Evolutionary conservation across 352 stramenopile genomes (phyloP).

Genomic region (Globisporangium mamillatum): DNA sequence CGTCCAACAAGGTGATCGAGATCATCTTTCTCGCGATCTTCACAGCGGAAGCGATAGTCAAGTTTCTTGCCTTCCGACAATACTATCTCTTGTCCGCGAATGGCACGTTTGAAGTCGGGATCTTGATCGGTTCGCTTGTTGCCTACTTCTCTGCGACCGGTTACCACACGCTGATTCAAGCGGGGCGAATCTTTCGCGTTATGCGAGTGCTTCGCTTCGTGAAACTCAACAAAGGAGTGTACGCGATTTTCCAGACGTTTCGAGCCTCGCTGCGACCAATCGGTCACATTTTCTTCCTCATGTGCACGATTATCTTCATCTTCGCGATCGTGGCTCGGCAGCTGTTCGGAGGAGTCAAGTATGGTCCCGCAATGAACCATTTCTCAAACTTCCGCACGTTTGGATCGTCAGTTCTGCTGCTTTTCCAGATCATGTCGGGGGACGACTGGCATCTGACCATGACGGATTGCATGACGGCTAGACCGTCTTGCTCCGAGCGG

Average conservation of each 20-base stretch:
- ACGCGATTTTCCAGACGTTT: slow-evolving; percentile 79
- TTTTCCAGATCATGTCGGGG: slow-evolving; percentile 83
- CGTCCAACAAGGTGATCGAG: slow-evolving; percentile 59
- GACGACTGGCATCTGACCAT: slow-evolving; percentile 83
- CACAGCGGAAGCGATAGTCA: slow-evolving; percentile 48
- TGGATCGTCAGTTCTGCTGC: slow-evolving; percentile 50
- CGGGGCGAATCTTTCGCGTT: slow-evolving; percentile 69
- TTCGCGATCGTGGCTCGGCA: slow-evolving; percentile 71
- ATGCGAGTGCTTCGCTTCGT: slow-evolving; percentile 78
- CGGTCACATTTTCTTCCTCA: slow-evolving; percentile 77
- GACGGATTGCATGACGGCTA: slow-evolving; percentile 69
- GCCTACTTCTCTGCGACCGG: slow-evolving; percentile 62
- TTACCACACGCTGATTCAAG: slow-evolving; percentile 68
- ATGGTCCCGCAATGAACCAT: slow-evolving; percentile 52
- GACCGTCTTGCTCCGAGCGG: slow-evolving; percentile 57
- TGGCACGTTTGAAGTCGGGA: slow-evolving; percentile 61
- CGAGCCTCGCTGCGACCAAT: slow-evolving; percentile 61
- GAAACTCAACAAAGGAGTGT: slow-evolving; percentile 64
- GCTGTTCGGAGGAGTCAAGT: slow-evolving; percentile 67
- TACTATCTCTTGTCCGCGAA: slow-evolving; percentile 57
- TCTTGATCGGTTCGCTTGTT: slow-evolving; percentile 56
- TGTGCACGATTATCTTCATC: slow-evolving; percentile 84
- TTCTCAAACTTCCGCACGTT: slow-evolving; percentile 79
- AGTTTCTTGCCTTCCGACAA: slow-evolving; percentile 57
- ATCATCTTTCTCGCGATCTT: slow-evolving; percentile 70